Evolutionary conservation across 306 rosid genomes (phyloP).

Genomic region (Dryas drummondii): DNA sequence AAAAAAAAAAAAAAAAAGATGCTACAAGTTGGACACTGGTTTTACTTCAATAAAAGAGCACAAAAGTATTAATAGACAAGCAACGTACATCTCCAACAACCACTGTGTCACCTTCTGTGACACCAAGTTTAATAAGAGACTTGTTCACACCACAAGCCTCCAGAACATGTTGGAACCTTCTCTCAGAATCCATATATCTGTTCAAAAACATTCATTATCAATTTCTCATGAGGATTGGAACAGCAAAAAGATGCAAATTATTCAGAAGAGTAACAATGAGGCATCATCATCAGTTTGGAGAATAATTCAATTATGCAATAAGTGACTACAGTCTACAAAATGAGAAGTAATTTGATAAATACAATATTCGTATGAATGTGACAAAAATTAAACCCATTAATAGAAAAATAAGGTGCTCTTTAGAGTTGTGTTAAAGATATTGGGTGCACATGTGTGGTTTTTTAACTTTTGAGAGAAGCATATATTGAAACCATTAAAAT

Average conservation of each 20-base stretch:
- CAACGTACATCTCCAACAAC: slow-evolving; percentile 66
- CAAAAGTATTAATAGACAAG: slow-evolving; percentile 15
- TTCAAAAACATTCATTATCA: slow-evolving; percentile 23
- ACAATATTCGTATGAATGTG: not conserved
- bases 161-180: slow-evolving; percentile 90
- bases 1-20: not conserved
- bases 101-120: slow-evolving; percentile 87
- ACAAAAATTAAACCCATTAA: not conserved
- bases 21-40: not conserved
- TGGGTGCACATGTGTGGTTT: not conserved
- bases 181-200: slow-evolving; percentile 85
- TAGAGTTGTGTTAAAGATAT: not conserved
- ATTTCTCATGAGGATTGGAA: slow-evolving; percentile 23
- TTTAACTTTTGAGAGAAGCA: not conserved
- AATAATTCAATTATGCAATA: not conserved
- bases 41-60: slow-evolving; percentile 1
- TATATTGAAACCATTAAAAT: not conserved
- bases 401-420: not conserved
- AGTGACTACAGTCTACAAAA: not conserved
- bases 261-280: not conserved
- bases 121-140: slow-evolving; percentile 75
- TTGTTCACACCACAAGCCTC: slow-evolving; percentile 92
- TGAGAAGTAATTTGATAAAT: not conserved
- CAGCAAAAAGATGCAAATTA: not conserved
- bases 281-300: not conserved